phyloP scores from a whole-genome alignment of 345 rosid genomes.

The Bruguiera gymnorhiza region DNA sequence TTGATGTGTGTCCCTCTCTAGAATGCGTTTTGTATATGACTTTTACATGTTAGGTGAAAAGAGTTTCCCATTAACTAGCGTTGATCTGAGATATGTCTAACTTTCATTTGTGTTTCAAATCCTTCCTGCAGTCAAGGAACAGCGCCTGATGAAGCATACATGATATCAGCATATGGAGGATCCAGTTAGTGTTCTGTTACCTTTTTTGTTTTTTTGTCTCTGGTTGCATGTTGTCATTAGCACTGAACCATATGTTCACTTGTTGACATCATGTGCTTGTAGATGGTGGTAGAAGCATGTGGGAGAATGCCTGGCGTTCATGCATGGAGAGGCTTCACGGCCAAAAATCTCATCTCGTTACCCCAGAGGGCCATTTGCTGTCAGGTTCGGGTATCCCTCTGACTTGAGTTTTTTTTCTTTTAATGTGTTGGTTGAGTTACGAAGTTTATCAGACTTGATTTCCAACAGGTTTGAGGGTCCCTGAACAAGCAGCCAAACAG shows the following conservation, averaged over 20 bases:
- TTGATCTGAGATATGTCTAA: neutral
- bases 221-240: neutral
- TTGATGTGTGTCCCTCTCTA: conserved; percentile 61
- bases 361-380: conserved; percentile 64
- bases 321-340: conserved; percentile 53
- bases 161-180: conserved; percentile 97
- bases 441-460: conserved; percentile 19
- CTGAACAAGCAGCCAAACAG: conserved; percentile 51
- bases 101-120: conserved; percentile 11
- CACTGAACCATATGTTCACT: conserved; percentile 5
- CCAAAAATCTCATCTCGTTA: conserved; percentile 44
- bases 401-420: conserved; percentile 1
- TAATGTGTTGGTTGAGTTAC: neutral
- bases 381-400: conserved; percentile 55
- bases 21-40: neutral
- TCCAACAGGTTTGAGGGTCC: conserved; percentile 38
- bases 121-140: conserved; percentile 71
- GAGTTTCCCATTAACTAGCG: neutral
- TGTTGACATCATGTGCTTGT: conserved; percentile 18
- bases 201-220: conserved; percentile 1
- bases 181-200: conserved; percentile 46
- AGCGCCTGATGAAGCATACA: conserved; percentile 92
- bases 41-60: neutral
- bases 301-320: conserved; percentile 83
- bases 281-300: conserved; percentile 80